Evolutionary conservation across 2,329 filamentous ascomycete species (phyloP).

Genomic region (Scytalidium lignicola): DNA sequence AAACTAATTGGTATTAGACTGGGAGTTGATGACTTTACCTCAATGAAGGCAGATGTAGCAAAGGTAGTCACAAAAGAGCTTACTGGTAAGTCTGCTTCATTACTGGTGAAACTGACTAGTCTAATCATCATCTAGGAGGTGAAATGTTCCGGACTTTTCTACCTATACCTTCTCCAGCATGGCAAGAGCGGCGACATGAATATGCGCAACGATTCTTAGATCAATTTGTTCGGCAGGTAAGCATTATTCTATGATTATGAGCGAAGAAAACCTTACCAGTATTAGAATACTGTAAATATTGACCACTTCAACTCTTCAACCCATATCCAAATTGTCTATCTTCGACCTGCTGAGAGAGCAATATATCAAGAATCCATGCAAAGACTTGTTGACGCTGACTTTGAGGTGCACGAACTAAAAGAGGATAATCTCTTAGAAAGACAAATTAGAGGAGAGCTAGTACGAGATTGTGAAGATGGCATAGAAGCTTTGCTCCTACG

Average conservation of each 20-base stretch:
- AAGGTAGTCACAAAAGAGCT: slow-evolving; percentile 35
- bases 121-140: slow-evolving; percentile 30
- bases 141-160: slow-evolving; percentile 52
- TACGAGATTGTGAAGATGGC: slow-evolving; percentile 38
- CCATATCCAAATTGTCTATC: slow-evolving; percentile 35
- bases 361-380: slow-evolving; percentile 52
- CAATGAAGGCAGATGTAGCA: slow-evolving; percentile 36
- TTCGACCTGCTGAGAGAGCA: slow-evolving; percentile 42
- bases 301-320: slow-evolving; percentile 40
- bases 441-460: slow-evolving; percentile 37
- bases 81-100: slow-evolving; percentile 31
- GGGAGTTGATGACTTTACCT: slow-evolving; percentile 45
- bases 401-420: slow-evolving; percentile 32
- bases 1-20: slow-evolving; percentile 49
- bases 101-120: background rate
- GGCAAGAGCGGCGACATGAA: slow-evolving; percentile 45
- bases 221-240: slow-evolving; percentile 26
- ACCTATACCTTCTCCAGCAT: slow-evolving; percentile 41
- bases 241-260: background rate
- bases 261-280: slow-evolving; percentile 5
- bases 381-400: slow-evolving; percentile 44
- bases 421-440: slow-evolving; percentile 32
- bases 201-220: slow-evolving; percentile 52
- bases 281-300: slow-evolving; percentile 35
- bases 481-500: slow-evolving; percentile 51